phyloP scores from a whole-genome alignment of 768 basidiomycete genomes.

The Inosperma sp. region DNA sequence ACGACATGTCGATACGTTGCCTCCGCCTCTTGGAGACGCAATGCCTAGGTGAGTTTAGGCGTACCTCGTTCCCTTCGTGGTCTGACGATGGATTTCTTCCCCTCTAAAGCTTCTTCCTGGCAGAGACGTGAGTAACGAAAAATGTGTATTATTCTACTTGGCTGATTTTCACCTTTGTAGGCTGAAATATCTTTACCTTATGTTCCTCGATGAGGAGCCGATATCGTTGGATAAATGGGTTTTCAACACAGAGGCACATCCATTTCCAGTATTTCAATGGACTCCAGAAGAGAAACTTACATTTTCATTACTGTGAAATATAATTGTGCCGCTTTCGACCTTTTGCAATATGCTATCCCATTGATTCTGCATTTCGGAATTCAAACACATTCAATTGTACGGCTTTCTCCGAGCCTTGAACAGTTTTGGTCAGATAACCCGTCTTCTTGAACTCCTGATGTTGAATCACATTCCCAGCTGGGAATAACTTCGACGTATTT shows the following conservation, averaged over 20 bases:
- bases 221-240: slow-evolving; percentile 55
- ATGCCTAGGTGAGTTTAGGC: slow-evolving; percentile 65
- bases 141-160: neutral
- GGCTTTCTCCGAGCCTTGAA: neutral
- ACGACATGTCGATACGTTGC: slow-evolving; percentile 39
- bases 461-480: neutral
- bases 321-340: slow-evolving; percentile 9
- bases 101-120: slow-evolving; percentile 40
- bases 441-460: neutral
- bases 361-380: neutral
- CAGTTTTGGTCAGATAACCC: neutral
- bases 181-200: slow-evolving; percentile 68
- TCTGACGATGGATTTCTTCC: slow-evolving; percentile 1
- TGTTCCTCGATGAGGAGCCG: slow-evolving; percentile 62
- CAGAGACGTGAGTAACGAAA: slow-evolving; percentile 40
- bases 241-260: slow-evolving; percentile 72
- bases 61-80: neutral
- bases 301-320: slow-evolving; percentile 25
- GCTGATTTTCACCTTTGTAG: slow-evolving; percentile 27
- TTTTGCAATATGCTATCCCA: neutral
- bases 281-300: slow-evolving; percentile 45
- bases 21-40: slow-evolving; percentile 41
- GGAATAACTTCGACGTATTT: neutral
- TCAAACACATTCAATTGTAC: neutral
- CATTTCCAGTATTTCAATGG: slow-evolving; percentile 69